Percentiles rank a stretch among this genome's conserved stretches.
phyloP scores from a whole-genome alignment of 345 rosid genomes.

The Conringia planisiliqua region DNA sequence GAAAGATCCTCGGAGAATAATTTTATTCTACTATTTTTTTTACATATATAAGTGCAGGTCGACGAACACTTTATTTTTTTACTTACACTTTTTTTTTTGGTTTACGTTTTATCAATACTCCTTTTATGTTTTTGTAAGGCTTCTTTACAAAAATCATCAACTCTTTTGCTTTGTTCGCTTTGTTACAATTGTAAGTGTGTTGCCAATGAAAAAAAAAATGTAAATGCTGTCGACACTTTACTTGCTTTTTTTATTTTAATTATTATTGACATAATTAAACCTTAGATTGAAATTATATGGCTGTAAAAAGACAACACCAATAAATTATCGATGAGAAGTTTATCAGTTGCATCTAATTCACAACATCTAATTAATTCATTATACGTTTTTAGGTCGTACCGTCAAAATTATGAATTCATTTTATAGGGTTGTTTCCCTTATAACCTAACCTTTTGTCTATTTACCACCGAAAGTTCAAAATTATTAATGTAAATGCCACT shows the following conservation, averaged over 20 bases:
- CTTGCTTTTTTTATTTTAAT: background rate
- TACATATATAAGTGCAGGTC: background rate
- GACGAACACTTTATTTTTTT: background rate
- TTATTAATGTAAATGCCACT: constrained; percentile 1
- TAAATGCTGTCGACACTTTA: background rate
- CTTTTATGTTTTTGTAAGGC: background rate
- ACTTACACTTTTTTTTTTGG: background rate
- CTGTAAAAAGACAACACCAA: background rate
- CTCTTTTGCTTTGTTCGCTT: background rate
- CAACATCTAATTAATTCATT: too few species aligned
- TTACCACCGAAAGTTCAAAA: constrained; percentile 1
- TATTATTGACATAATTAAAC: background rate
- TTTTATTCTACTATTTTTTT: background rate
- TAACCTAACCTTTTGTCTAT: background rate
- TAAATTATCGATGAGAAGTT: background rate
- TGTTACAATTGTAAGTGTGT: background rate
- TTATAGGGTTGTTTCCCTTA: background rate
- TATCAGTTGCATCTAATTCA: background rate
- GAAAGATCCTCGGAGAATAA: background rate
- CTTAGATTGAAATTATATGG: background rate
- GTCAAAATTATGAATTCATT: background rate
- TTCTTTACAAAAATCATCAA: background rate
- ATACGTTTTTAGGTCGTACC: background rate
- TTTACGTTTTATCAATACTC: background rate
- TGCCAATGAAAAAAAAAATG: background rate